Conservation (phyloP, 192 early-diverging fungal genomes). For the Backusella morwellensis region DNA sequence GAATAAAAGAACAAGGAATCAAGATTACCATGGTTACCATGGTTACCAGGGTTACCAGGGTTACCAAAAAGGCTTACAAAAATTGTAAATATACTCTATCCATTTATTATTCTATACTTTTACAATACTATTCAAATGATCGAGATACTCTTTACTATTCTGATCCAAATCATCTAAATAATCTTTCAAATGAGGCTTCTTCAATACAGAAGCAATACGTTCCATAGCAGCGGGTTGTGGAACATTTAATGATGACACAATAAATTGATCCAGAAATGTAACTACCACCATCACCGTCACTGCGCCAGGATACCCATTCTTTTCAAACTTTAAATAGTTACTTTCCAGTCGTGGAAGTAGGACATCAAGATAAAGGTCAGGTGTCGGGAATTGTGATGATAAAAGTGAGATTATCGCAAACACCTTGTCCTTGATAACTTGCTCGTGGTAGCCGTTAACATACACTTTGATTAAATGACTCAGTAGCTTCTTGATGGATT, state of each 20-base stretch:
- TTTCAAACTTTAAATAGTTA: not conserved
- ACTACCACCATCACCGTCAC: not conserved
- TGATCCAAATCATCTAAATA: not conserved
- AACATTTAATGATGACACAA: not conserved
- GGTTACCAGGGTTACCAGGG: not conserved
- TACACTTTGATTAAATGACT: not conserved
- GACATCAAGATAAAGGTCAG: constrained; percentile 5
- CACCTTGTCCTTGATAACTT: not conserved
- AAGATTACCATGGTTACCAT: too few species aligned
- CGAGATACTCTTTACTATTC: not conserved
- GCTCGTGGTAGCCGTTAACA: not conserved
- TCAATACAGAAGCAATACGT: not conserved
- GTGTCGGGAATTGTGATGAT: not conserved
- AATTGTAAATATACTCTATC: too few species aligned
- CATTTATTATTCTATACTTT: not conserved
- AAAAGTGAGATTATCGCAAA: not conserved
- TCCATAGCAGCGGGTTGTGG: not conserved
- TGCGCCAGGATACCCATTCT: not conserved
- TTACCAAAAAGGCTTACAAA: not conserved
- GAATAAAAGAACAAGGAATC: not conserved
- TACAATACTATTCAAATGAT: not conserved
- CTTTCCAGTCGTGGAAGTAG: not conserved
- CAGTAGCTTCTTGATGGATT: not conserved
- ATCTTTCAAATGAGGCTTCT: not conserved
- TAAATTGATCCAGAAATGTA: not conserved